A percentile compares a stretch with the other conserved stretches of the same genome.
Conservation (phyloP, 1,139 yeast species). For the Arxiozyma telluris region DNA sequence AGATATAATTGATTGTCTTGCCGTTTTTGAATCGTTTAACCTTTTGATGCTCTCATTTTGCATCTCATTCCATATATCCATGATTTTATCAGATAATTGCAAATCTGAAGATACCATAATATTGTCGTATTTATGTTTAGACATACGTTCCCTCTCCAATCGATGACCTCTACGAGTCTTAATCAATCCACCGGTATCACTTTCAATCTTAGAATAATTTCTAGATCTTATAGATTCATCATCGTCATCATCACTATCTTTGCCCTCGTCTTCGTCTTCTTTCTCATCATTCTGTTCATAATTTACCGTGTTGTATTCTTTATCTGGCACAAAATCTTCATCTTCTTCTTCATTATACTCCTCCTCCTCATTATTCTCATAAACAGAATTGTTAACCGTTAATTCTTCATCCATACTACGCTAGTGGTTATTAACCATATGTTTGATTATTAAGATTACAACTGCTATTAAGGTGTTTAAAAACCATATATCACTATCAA, state of each 20-base stretch:
- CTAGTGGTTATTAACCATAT: neutral
- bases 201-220: conserved; percentile 39
- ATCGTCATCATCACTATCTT: conserved; percentile 19
- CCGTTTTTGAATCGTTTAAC: conserved; percentile 12
- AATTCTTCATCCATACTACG: conserved; percentile 9
- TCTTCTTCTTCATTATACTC: conserved; percentile 55
- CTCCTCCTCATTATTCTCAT: conserved; percentile 25
- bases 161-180: conserved; percentile 49
- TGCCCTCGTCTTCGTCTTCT: conserved; percentile 15
- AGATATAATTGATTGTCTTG: conserved; percentile 21
- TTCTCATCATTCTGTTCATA: conserved; percentile 15
- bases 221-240: conserved; percentile 29
- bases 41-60: conserved; percentile 23
- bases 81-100: conserved; percentile 28
- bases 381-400: conserved; percentile 10
- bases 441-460: neutral
- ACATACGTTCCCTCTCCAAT: conserved; percentile 32
- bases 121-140: conserved; percentile 25
- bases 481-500: neutral
- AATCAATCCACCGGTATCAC: conserved; percentile 45
- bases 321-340: conserved; percentile 51
- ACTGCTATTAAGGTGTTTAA: neutral
- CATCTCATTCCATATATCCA: conserved; percentile 45
- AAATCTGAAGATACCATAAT: conserved; percentile 9
- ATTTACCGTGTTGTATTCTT: conserved; percentile 1